Percentiles rank a stretch among this genome's conserved stretches.
Conservation (phyloP, 1,284 basidiomycete genomes). For the Crucibulum parvulum region DNA sequence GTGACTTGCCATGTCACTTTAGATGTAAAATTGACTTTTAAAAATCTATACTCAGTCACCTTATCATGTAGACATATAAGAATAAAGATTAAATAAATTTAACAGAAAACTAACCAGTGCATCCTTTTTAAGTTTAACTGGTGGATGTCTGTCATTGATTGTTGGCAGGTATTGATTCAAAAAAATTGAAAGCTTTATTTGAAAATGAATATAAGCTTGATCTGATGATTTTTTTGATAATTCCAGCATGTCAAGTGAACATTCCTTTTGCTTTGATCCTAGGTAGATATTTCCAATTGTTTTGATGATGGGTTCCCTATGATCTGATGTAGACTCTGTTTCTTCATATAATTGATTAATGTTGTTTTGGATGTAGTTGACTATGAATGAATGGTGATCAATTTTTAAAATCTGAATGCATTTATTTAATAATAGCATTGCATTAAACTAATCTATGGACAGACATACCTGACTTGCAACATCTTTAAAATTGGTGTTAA, state of each 20-base stretch:
- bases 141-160: background rate
- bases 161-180: background rate
- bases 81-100: too few relatives aligned
- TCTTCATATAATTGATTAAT: too few relatives aligned
- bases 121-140: too few relatives aligned
- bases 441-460: background rate
- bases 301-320: too few relatives aligned
- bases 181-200: background rate
- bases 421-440: background rate
- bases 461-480: constrained; percentile 17
- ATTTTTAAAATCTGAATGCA: background rate
- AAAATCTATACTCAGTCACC: too few relatives aligned
- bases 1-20: too few relatives aligned
- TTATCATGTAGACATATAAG: too few relatives aligned
- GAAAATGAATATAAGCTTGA: background rate
- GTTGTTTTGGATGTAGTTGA: too few relatives aligned
- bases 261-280: background rate
- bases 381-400: background rate
- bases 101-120: too few relatives aligned
- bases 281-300: too few relatives aligned
- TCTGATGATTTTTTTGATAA: background rate
- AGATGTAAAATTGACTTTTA: too few relatives aligned
- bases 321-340: too few relatives aligned
- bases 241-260: background rate
- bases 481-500: constrained; percentile 34